Evolutionary conservation across 768 basidiomycete species (phyloP), one percentile per base, ranked within the genome.

Genomic region (Termitomyces sp.): DNA sequence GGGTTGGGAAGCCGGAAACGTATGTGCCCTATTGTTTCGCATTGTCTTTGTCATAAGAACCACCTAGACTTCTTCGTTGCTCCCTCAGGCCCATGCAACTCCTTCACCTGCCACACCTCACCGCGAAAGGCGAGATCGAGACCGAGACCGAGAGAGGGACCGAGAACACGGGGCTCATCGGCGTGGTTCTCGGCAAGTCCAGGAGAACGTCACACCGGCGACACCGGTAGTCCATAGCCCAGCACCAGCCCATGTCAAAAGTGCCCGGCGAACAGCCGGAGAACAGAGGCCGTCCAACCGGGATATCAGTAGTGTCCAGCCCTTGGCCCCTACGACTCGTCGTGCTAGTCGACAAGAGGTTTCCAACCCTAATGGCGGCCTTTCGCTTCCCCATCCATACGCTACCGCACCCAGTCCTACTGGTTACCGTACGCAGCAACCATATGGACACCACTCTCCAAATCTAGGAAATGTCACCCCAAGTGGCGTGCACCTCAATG

Each of bases 1-100:
- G 72, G 96, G 95, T 43, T 97, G 95, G 94, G 94, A 98, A 78
- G 89, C 87, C 40, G 78, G 84, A 58, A 85, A 82, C 66, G 94
- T 94, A 70, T 62, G 89, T 81, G 33, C 50, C 50, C 56, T n/a
- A 37, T 45, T n/a, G 7, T 50, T 40, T 14, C 31, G 43, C 14
- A 48, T 50, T 54, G 47, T 63, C 48, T 38, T 40, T 44, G 15
- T 59, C 55, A 55, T 60, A 50, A 55, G 19, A 59, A 51, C 45
- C 28, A 58, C 41, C 30, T 60, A 80, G 79, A 75, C 77, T 0
- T 76, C 74, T 42, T 73, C 73, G 47, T 66, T 73, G 45, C 73
- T 78, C 52, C 75, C 72, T 6, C 78, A 79, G 63, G 75, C 80
- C 54, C 80, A 87, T 58, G 78, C 83, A 23, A 78, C 81, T 30